phyloP scores from a whole-genome alignment of 768 basidiomycete species.

The Multifurca ochricompacta region DNA sequence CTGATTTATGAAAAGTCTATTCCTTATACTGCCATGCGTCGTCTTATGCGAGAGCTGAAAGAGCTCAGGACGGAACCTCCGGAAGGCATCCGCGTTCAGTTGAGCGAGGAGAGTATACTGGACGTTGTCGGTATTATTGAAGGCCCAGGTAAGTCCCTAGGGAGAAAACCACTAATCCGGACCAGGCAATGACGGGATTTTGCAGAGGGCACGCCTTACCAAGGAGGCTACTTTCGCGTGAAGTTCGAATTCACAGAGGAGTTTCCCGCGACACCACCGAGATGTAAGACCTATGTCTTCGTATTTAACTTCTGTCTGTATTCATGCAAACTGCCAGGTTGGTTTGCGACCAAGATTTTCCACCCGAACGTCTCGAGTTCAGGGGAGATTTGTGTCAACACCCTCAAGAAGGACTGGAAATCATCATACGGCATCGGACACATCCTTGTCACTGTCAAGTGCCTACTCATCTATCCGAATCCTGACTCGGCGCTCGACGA shows the following conservation, averaged over 20 bases:
- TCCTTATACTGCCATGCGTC: conserved; percentile 59
- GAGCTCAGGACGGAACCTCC: conserved; percentile 77
- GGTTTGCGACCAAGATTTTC: conserved; percentile 92
- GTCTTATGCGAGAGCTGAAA: conserved; percentile 78
- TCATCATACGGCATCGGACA: conserved; percentile 84
- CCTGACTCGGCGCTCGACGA: conserved; percentile 95
- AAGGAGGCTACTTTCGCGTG: conserved; percentile 62
- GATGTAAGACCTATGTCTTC: conserved; percentile 55
- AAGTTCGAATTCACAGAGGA: conserved; percentile 90
- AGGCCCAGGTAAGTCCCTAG: conserved; percentile 67
- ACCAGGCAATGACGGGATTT: conserved; percentile 17
- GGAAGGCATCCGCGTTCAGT: conserved; percentile 86
- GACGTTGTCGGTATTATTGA: conserved; percentile 83
- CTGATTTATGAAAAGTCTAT: conserved; percentile 29
- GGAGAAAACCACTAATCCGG: neutral
- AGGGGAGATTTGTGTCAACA: conserved; percentile 96
- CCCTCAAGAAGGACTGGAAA: conserved; percentile 96
- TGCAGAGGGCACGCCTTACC: conserved; percentile 58
- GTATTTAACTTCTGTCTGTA: neutral
- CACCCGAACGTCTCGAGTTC: conserved; percentile 88
- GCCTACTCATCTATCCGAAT: conserved; percentile 93
- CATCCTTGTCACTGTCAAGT: conserved; percentile 89
- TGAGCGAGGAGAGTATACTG: conserved; percentile 82
- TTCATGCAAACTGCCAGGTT: conserved; percentile 42
- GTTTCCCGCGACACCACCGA: conserved; percentile 89